Conservation (phyloP, 352 stramenopile genomes). For the Pythium phragmiticola region DNA sequence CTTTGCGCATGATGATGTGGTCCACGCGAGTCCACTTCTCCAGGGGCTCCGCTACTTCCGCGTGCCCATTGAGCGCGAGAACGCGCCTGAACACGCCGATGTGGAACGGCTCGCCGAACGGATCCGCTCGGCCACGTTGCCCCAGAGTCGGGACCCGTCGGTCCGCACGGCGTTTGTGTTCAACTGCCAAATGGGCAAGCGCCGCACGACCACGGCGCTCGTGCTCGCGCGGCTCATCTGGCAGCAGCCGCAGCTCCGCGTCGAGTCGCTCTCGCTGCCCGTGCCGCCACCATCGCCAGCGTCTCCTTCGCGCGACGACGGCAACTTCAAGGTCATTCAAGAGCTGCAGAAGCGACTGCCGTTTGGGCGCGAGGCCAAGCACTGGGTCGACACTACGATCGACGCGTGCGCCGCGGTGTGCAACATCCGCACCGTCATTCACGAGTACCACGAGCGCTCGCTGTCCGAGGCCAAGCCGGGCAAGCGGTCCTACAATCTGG, state of each 20-base stretch:
- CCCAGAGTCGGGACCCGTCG: conserved; percentile 22
- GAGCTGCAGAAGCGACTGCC: conserved; percentile 57
- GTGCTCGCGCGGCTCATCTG: conserved; percentile 69
- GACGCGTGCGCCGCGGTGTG: conserved; percentile 67
- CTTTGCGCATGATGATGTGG: conserved; percentile 47
- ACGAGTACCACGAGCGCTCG: conserved; percentile 76
- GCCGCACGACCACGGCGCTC: conserved; percentile 76
- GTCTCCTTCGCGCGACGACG: conserved; percentile 16
- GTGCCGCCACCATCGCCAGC: neutral
- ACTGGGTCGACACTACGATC: conserved; percentile 74
- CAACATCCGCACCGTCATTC: conserved; percentile 81
- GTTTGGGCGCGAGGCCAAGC: conserved; percentile 57
- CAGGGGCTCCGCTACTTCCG: conserved; percentile 61
- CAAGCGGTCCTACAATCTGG: conserved; percentile 79
- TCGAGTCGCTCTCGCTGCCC: conserved; percentile 5
- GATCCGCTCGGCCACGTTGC: conserved; percentile 34
- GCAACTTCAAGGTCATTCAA: conserved; percentile 70
- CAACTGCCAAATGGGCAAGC: conserved; percentile 88
- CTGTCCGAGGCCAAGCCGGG: conserved; percentile 71
- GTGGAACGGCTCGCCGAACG: conserved; percentile 69
- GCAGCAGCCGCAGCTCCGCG: conserved; percentile 37
- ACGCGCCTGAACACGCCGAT: conserved; percentile 71
- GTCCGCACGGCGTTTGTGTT: conserved; percentile 78
- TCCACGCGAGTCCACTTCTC: conserved; percentile 34
- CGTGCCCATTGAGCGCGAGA: conserved; percentile 81